phyloP scores from a whole-genome alignment of 352 stramenopile genomes.

The Globisporangium spinosum region DNA sequence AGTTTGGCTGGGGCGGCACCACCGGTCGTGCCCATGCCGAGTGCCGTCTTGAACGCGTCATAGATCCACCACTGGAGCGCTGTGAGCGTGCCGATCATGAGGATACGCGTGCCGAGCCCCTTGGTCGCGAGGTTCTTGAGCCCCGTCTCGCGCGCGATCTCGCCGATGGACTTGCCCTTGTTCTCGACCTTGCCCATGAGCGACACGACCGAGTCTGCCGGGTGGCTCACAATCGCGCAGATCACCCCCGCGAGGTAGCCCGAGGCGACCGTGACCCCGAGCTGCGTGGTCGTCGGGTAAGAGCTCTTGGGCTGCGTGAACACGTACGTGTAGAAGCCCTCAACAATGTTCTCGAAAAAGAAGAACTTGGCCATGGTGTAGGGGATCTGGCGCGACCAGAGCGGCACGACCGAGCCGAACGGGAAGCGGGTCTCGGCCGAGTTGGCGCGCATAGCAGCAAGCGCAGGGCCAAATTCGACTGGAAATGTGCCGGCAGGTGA shows the following conservation, averaged over 20 bases:
- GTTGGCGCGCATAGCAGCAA: slow-evolving; percentile 87
- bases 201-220: slow-evolving; percentile 97
- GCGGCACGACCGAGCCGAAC: slow-evolving; percentile 89
- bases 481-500: slow-evolving; percentile 88
- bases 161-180: slow-evolving; percentile 87
- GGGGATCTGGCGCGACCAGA: slow-evolving; percentile 93
- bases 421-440: slow-evolving; percentile 87
- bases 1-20: slow-evolving; percentile 54
- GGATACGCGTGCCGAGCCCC: slow-evolving; percentile 90
- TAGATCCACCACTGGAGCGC: slow-evolving; percentile 97
- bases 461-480: slow-evolving; percentile 78
- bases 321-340: slow-evolving; percentile 86
- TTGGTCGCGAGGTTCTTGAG: slow-evolving; percentile 80
- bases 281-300: slow-evolving; percentile 92
- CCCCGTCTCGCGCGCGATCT: slow-evolving; percentile 82
- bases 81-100: slow-evolving; percentile 96
- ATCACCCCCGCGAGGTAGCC: slow-evolving; percentile 99
- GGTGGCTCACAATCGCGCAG: slow-evolving; percentile 98
- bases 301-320: slow-evolving; percentile 89
- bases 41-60: slow-evolving; percentile 92
- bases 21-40: slow-evolving; percentile 90
- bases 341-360: slow-evolving; percentile 92
- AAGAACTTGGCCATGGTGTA: slow-evolving; percentile 99
- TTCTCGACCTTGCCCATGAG: slow-evolving; percentile 94
- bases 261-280: slow-evolving; percentile 96